Conservation (phyloP, 257 asterid species). For the Nicotiana obtusifolia region DNA sequence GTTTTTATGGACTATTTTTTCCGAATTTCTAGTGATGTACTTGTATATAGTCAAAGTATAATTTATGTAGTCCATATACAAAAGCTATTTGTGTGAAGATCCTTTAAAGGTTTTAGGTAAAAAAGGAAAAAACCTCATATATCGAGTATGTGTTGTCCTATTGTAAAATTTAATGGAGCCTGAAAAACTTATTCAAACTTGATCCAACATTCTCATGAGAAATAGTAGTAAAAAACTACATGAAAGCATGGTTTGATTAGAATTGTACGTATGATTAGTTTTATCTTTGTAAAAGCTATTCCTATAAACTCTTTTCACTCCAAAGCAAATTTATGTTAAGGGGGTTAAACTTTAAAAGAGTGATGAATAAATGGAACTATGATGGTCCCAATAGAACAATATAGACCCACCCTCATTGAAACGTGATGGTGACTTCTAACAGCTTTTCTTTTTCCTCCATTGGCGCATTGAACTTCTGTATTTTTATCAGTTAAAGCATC, state of each 20-base stretch:
- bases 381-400: constrained; percentile 26
- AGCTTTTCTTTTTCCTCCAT: constrained; percentile 14
- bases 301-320: background rate
- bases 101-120: too few relatives aligned
- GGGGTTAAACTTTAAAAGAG: background rate
- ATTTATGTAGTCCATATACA: too few relatives aligned
- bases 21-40: too few relatives aligned
- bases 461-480: background rate
- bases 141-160: too few relatives aligned
- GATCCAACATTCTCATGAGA: background rate
- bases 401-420: constrained; percentile 40
- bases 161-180: too few relatives aligned
- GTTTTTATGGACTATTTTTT: too few relatives aligned
- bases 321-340: background rate
- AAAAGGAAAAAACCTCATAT: too few relatives aligned
- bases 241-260: background rate
- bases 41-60: too few relatives aligned
- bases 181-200: too few relatives aligned
- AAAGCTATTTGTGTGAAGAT: too few relatives aligned
- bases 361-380: background rate
- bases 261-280: background rate
- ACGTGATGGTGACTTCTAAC: constrained; percentile 37
- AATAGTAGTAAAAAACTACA: background rate
- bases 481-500: background rate
- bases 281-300: background rate